These are phyloP conservation scores for Talaromyces stipitatus DNA, from an alignment of 495 filamentous ascomycete species.

Conservation along the genomic window DNA sequence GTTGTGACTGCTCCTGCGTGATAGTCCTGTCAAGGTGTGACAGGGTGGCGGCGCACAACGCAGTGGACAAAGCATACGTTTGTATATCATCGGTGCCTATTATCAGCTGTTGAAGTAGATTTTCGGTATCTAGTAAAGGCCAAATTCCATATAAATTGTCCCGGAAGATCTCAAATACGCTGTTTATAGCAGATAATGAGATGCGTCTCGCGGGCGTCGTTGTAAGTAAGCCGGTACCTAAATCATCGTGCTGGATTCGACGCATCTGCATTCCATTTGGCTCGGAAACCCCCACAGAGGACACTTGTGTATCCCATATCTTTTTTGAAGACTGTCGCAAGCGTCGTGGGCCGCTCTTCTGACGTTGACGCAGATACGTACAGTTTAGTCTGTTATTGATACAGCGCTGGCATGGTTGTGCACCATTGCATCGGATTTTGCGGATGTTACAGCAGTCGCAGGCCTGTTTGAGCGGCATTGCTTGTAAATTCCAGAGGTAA, in stretches of 20 bases:
- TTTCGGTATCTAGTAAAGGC: not conserved
- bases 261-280: too few species aligned
- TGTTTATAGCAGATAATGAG: not conserved
- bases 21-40: constrained; percentile 27
- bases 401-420: constrained; percentile 22
- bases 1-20: too few species aligned
- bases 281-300: too few species aligned
- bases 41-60: constrained; percentile 36
- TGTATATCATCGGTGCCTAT: constrained; percentile 21
- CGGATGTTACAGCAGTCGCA: constrained; percentile 28
- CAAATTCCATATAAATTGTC: not conserved
- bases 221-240: too few species aligned
- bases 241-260: too few species aligned
- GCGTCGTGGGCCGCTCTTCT: constrained; percentile 25
- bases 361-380: constrained; percentile 29
- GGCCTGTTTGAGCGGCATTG: constrained; percentile 16
- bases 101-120: not conserved
- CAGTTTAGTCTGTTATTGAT: constrained; percentile 28
- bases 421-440: constrained; percentile 22
- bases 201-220: not conserved
- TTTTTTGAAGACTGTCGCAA: constrained; percentile 19
- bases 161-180: not conserved
- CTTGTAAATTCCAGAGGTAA: not conserved
- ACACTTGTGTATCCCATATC: too few species aligned
- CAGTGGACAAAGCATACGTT: constrained; percentile 29